Percentiles rank a stretch among this genome's conserved stretches.
Conservation (phyloP, 1,139 yeast genomes). For the Eremothecium coryli region DNA sequence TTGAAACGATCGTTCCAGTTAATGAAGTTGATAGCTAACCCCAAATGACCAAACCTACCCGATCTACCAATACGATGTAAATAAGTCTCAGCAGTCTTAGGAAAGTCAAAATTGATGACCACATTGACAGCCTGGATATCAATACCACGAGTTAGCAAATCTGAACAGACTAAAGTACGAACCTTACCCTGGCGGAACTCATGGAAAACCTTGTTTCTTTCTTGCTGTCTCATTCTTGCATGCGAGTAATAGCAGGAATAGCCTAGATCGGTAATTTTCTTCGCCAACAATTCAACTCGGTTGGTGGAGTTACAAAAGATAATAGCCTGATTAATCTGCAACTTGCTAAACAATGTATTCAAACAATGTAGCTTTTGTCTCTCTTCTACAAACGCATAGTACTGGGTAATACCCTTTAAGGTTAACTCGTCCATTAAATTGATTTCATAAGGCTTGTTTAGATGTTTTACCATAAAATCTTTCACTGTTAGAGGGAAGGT, state of each 20-base stretch:
- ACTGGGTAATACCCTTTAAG: constrained; percentile 90
- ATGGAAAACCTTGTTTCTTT: constrained; percentile 95
- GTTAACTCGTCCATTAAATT: constrained; percentile 97
- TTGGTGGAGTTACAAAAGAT: constrained; percentile 95
- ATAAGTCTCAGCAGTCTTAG: constrained; percentile 95
- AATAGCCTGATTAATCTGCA: constrained; percentile 92
- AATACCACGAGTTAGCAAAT: constrained; percentile 94
- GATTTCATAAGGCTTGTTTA: constrained; percentile 88
- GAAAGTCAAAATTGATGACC: constrained; percentile 95
- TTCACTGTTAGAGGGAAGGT: constrained; percentile 94
- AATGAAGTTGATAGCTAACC: constrained; percentile 92
- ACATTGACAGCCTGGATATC: constrained; percentile 99
- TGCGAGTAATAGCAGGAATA: constrained; percentile 96
- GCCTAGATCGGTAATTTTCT: constrained; percentile 91
- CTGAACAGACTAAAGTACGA: constrained; percentile 94
- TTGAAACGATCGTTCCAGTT: constrained; percentile 96
- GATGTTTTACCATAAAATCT: constrained; percentile 84
- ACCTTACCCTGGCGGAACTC: constrained; percentile 98
- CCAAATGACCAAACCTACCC: constrained; percentile 97
- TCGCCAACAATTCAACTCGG: constrained; percentile 90
- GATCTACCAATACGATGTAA: constrained; percentile 98
- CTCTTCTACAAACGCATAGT: constrained; percentile 95
- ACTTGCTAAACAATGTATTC: constrained; percentile 86
- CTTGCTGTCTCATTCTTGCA: constrained; percentile 96
- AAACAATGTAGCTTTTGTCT: constrained; percentile 91